phyloP scores from a whole-genome alignment of 2,329 filamentous ascomycete species.

The Aschersonia sp. region DNA sequence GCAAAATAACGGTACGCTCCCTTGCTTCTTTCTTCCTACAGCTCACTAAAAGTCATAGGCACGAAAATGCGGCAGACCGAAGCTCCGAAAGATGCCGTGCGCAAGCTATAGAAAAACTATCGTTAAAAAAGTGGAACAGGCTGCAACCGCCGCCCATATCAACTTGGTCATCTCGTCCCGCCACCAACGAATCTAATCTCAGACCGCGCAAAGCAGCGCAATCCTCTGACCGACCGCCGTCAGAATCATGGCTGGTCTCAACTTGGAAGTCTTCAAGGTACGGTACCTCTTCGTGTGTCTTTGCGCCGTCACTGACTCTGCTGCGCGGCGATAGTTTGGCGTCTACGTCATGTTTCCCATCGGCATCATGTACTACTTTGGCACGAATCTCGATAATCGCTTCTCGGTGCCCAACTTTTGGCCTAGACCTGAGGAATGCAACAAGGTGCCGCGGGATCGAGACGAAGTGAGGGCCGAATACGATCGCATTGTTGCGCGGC shows the following conservation, averaged over 20 bases:
- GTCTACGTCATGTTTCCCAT: slow-evolving; percentile 99
- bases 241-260: slow-evolving; percentile 59
- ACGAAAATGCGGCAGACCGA: too few relatives aligned
- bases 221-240: not conserved
- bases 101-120: too few relatives aligned
- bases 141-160: too few relatives aligned
- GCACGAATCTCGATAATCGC: slow-evolving; percentile 87
- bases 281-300: not conserved
- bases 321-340: slow-evolving; percentile 54
- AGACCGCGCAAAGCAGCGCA: too few relatives aligned
- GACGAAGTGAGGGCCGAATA: slow-evolving; percentile 79
- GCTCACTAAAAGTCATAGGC: too few relatives aligned
- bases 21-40: too few relatives aligned
- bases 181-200: too few relatives aligned
- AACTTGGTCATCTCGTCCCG: too few relatives aligned
- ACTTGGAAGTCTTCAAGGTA: slow-evolving; percentile 93
- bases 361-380: slow-evolving; percentile 99
- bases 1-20: too few relatives aligned
- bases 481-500: slow-evolving; percentile 48
- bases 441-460: slow-evolving; percentile 60
- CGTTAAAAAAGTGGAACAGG: too few relatives aligned
- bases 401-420: slow-evolving; percentile 89
- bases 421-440: slow-evolving; percentile 68
- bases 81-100: too few relatives aligned
- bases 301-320: not conserved